Evolutionary conservation across 495 filamentous ascomycete genomes (phyloP).

Genomic region (Aspergillus sclerotiicarbonarius): DNA sequence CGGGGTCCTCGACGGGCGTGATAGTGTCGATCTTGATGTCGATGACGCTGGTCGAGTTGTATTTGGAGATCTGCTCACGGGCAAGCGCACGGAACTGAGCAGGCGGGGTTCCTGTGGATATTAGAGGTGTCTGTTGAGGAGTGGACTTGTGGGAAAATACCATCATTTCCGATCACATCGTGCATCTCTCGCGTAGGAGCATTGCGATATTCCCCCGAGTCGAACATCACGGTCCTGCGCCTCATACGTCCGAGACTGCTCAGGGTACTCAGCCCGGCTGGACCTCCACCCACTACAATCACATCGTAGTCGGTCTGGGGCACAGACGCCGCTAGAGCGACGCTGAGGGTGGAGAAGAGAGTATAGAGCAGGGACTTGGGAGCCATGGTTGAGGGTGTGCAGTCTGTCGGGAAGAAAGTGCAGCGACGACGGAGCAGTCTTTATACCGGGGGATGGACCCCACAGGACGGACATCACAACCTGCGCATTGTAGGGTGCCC

Average conservation of each 20-base stretch:
- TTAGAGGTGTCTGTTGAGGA: neutral
- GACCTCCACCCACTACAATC: slow-evolving; percentile 37
- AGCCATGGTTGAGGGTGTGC: slow-evolving; percentile 9
- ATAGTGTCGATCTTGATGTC: slow-evolving; percentile 53
- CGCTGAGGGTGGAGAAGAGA: slow-evolving; percentile 14
- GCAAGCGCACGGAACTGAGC: slow-evolving; percentile 51
- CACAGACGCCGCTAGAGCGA: slow-evolving; percentile 17
- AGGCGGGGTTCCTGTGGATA: slow-evolving; percentile 45
- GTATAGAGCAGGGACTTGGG: slow-evolving; percentile 15
- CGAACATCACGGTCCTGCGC: slow-evolving; percentile 51
- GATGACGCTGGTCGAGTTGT: slow-evolving; percentile 45
- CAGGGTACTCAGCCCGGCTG: slow-evolving; percentile 43
- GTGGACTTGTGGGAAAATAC: slow-evolving; percentile 27
- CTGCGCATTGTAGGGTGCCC: too few species aligned
- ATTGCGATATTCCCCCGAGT: slow-evolving; percentile 57
- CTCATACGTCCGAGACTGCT: slow-evolving; percentile 56
- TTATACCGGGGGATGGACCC: neutral
- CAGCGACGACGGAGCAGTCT: neutral
- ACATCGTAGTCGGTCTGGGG: slow-evolving; percentile 31
- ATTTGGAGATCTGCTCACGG: slow-evolving; percentile 49
- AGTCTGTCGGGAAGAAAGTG: neutral
- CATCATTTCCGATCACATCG: slow-evolving; percentile 58
- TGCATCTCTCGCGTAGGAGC: slow-evolving; percentile 54
- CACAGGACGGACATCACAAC: too few species aligned
- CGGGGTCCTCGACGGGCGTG: slow-evolving; percentile 22